phyloP scores from a whole-genome alignment of 139 green algal genomes.

The Chlorella sp. region DNA sequence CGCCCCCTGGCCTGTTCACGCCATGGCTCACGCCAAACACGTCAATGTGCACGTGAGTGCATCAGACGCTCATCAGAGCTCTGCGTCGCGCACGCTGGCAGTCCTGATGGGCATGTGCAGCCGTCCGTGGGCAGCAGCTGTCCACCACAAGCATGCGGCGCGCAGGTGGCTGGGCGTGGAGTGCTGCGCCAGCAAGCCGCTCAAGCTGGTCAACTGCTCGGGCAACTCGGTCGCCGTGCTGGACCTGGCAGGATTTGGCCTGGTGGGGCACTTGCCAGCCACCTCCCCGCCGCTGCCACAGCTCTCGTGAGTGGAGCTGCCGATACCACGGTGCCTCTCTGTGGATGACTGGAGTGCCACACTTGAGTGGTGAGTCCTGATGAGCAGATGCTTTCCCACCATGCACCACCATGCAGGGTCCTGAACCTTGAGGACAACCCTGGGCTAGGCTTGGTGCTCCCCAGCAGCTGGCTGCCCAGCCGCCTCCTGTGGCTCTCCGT shows the following conservation, averaged over 20 bases:
- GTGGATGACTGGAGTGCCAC: too few relatives aligned
- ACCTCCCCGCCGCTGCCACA: background rate
- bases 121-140: too few relatives aligned
- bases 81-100: too few relatives aligned
- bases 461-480: background rate
- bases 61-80: too few relatives aligned
- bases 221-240: conserved; percentile 11
- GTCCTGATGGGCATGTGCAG: too few relatives aligned
- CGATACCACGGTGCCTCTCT: too few relatives aligned
- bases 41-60: background rate
- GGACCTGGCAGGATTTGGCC: conserved; percentile 9
- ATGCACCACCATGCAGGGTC: too few relatives aligned
- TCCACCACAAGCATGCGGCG: background rate
- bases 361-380: too few relatives aligned
- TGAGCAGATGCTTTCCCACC: too few relatives aligned
- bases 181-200: conserved; percentile 13
- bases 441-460: background rate
- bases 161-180: conserved; percentile 19
- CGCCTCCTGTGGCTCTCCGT: conserved; percentile 27
- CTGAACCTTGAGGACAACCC: conserved; percentile 21
- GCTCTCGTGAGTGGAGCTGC: conserved; percentile 3
- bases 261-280: conserved; percentile 9
- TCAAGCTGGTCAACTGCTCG: conserved; percentile 11
- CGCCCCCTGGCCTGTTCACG: background rate
- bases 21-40: background rate